Evolutionary conservation across 768 basidiomycete species (phyloP).

Genomic region (Tulasnella calospora): DNA sequence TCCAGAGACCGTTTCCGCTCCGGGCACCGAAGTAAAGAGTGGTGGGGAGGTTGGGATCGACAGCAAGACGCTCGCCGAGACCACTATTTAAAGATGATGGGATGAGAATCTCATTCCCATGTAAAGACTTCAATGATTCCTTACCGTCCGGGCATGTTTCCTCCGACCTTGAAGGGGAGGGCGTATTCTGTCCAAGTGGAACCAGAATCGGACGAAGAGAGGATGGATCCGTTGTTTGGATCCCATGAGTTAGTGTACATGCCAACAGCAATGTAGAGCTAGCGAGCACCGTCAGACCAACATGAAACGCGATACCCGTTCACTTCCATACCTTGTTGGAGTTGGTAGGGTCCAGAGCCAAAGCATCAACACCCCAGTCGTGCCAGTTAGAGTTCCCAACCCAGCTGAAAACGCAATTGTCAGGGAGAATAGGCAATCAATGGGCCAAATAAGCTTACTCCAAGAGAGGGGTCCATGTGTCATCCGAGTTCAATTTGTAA

Average conservation of each 20-base stretch:
- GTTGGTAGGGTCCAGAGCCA: conserved; percentile 59
- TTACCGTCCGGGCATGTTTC: conserved; percentile 60
- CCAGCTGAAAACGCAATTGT: neutral
- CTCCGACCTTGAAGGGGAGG: conserved; percentile 65
- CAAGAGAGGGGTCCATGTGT: conserved; percentile 26
- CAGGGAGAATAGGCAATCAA: neutral
- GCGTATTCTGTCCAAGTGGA: conserved; percentile 48
- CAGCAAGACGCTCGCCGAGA: conserved; percentile 47
- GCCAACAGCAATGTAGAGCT: conserved; percentile 35
- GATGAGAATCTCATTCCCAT: neutral
- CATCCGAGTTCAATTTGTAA: conserved; percentile 25
- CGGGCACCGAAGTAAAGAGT: conserved; percentile 61
- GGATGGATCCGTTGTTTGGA: conserved; percentile 58
- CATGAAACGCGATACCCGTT: conserved; percentile 28
- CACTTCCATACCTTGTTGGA: conserved; percentile 48
- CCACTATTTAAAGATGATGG: conserved; percentile 32
- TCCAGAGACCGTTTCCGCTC: conserved; percentile 62
- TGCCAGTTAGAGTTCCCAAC: conserved; percentile 26
- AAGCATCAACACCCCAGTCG: conserved; percentile 57
- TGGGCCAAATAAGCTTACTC: conserved; percentile 6
- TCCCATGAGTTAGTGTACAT: conserved; percentile 47
- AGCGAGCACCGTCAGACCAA: conserved; percentile 40
- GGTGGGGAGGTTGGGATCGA: conserved; percentile 59
- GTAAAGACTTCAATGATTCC: conserved; percentile 34
- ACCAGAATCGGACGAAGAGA: conserved; percentile 56